A percentile compares a stretch with the other conserved stretches of the same genome.
These are phyloP conservation scores for Ophiostoma tasmaniense DNA, from an alignment of 2,329 filamentous ascomycete genomes.

Conservation along the genomic window DNA sequence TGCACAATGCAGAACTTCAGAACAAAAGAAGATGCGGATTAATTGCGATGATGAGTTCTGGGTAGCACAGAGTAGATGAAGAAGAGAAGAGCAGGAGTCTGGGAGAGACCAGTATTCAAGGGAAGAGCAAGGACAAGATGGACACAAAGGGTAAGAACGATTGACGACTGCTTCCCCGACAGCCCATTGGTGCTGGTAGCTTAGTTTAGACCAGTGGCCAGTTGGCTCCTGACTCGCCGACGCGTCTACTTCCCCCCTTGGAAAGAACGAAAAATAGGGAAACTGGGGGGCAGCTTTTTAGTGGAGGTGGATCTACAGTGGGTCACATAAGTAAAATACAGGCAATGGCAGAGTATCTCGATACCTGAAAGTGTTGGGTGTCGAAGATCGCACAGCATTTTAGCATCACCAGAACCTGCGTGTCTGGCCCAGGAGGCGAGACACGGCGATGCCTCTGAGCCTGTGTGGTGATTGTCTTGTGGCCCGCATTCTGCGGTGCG, in stretches of 20 bases:
- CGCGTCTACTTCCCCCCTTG: constrained; percentile 16
- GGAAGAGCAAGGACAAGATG: not conserved
- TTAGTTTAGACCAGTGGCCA: not conserved
- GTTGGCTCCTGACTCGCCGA: constrained; percentile 4
- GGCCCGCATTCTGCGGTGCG: not conserved
- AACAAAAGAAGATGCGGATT: too few species aligned
- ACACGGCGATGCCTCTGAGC: not conserved
- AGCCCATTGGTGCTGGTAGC: not conserved
- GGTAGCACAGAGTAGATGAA: not conserved
- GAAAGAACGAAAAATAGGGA: constrained; percentile 11
- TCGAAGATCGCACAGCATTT: too few species aligned
- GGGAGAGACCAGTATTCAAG: not conserved
- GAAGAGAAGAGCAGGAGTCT: not conserved
- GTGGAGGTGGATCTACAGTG: constrained; percentile 18
- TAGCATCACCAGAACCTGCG: not conserved
- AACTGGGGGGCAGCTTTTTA: constrained; percentile 17
- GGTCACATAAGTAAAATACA: constrained; percentile 17
- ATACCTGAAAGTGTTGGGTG: not conserved
- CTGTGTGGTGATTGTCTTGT: not conserved
- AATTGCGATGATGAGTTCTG: not conserved
- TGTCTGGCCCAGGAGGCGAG: constrained; percentile 1
- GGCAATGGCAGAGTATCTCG: not conserved
- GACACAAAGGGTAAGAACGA: not conserved
- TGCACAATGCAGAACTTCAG: not conserved
- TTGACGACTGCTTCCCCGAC: not conserved